These are phyloP conservation scores for Paramyrothecium roridum DNA, from an alignment of 2,329 filamentous ascomycete genomes.

Conservation along the genomic window DNA sequence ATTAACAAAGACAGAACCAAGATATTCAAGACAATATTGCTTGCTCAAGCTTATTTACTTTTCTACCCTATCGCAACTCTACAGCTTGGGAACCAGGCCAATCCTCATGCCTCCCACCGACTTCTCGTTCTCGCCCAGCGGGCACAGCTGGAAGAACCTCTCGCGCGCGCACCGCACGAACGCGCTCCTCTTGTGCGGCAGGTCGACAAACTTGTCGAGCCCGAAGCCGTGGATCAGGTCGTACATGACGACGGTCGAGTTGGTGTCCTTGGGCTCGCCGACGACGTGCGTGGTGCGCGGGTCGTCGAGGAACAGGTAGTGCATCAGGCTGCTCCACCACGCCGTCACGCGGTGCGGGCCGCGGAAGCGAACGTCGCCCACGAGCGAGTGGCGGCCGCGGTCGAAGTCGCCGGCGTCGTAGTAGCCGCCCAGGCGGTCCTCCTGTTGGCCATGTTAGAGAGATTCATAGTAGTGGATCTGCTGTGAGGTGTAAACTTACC, in stretches of 20 bases:
- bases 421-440: slow-evolving; percentile 54
- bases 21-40: no score
- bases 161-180: slow-evolving; percentile 63
- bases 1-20: no score
- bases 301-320: slow-evolving; percentile 61
- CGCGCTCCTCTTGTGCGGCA: slow-evolving; percentile 69
- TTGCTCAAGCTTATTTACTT: no score
- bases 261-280: slow-evolving; percentile 71
- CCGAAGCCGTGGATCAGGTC: slow-evolving; percentile 72
- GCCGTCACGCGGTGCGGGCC: slow-evolving; percentile 59
- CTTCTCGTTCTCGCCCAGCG: slow-evolving; percentile 54
- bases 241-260: slow-evolving; percentile 68
- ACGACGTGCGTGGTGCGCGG: slow-evolving; percentile 54
- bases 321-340: slow-evolving; percentile 61
- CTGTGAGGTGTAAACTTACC: slow-evolving; percentile 26
- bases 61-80: slow-evolving; percentile 7
- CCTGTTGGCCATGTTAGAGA: slow-evolving; percentile 26
- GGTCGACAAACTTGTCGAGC: slow-evolving; percentile 68
- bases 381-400: slow-evolving; percentile 55
- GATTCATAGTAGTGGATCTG: background rate
- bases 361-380: slow-evolving; percentile 57
- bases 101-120: slow-evolving; percentile 51
- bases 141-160: slow-evolving; percentile 67
- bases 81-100: slow-evolving; percentile 53
- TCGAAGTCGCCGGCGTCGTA: slow-evolving; percentile 55